Evolutionary conservation across 495 filamentous ascomycete species (phyloP), one percentile per base, ranked within the genome.

Genomic region (Oleoguttula mirabilis): DNA sequence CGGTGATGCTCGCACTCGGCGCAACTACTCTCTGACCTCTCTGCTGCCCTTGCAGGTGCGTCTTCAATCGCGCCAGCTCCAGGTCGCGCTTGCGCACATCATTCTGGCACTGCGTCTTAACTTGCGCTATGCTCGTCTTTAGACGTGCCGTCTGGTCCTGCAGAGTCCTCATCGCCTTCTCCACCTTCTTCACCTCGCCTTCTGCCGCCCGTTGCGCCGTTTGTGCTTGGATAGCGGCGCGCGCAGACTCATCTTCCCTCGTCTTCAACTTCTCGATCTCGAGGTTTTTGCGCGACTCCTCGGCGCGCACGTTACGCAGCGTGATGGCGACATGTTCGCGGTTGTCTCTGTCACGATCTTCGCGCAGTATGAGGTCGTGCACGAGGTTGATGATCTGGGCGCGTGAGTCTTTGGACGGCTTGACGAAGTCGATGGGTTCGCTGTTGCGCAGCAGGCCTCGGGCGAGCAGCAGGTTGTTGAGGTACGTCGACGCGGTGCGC

Each of bases 401-500:
- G 77, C 88, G 88, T 3, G 84, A 84, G 31, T 76, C 75, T 8
- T 71, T 57, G 19, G 74, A 76, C 16, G 72, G 77, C 22, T 80
- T 76, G 32, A 48, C 52, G 58, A 96, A 98, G 56, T 94, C 77
- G 60, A 98, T 90, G 22, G 72, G 72, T 43, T 75, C 70, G 50
- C 85, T 82, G 77, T 83, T 80, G 55, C 82, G 81, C 10, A 96
- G 65, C 16, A 98, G 70, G 15, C 90, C 90, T 30, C 90, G 77
- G 3, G 88, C 85, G 24, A 94, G 73, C 22, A 98, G 69, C 43
- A 94, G 79, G 59, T 95, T 94, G 67, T 98, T 98, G 65, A 98
- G 82, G 63, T 96, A 96, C 34, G 77, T 75, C 41, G 88, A 94
- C 20, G 90, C 90, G 43, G 85, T 84, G 51, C 80, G 75, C 33